phyloP scores from a whole-genome alignment of 768 basidiomycete genomes.

The Pleurotus pulmonarius region DNA sequence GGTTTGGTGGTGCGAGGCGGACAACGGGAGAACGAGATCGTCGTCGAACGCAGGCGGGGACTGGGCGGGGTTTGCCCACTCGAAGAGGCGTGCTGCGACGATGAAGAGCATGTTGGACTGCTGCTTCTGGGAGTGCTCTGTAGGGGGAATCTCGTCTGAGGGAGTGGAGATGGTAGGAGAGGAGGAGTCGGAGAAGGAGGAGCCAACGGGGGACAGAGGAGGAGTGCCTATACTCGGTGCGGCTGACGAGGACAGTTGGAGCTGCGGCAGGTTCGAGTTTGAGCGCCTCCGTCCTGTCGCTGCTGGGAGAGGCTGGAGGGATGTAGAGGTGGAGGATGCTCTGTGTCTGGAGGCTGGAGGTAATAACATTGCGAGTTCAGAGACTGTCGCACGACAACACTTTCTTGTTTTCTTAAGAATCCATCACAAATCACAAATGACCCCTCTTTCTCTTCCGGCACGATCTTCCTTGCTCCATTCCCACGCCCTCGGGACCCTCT shows the following conservation, averaged over 20 bases:
- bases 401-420: background rate
- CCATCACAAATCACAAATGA: background rate
- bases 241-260: slow-evolving; percentile 25
- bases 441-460: background rate
- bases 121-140: slow-evolving; percentile 11
- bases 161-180: slow-evolving; percentile 11
- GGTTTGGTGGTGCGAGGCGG: slow-evolving; percentile 44
- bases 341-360: slow-evolving; percentile 44
- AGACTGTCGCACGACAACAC: slow-evolving; percentile 17
- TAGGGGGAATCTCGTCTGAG: slow-evolving; percentile 8
- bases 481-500: too few species aligned
- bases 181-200: slow-evolving; percentile 12
- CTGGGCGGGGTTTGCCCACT: slow-evolving; percentile 45
- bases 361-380: slow-evolving; percentile 7
- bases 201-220: slow-evolving; percentile 9
- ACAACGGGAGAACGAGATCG: slow-evolving; percentile 51
- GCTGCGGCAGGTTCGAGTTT: slow-evolving; percentile 50
- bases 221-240: background rate
- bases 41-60: slow-evolving; percentile 42
- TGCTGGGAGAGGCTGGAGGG: slow-evolving; percentile 48
- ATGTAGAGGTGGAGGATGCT: slow-evolving; percentile 58
- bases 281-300: slow-evolving; percentile 43
- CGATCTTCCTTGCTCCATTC: background rate
- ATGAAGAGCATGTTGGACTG: slow-evolving; percentile 47
- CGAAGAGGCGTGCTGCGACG: slow-evolving; percentile 46